These are phyloP conservation scores for Juglanconis juglandina DNA, from an alignment of 2,329 filamentous ascomycete species.

Conservation along the genomic window DNA sequence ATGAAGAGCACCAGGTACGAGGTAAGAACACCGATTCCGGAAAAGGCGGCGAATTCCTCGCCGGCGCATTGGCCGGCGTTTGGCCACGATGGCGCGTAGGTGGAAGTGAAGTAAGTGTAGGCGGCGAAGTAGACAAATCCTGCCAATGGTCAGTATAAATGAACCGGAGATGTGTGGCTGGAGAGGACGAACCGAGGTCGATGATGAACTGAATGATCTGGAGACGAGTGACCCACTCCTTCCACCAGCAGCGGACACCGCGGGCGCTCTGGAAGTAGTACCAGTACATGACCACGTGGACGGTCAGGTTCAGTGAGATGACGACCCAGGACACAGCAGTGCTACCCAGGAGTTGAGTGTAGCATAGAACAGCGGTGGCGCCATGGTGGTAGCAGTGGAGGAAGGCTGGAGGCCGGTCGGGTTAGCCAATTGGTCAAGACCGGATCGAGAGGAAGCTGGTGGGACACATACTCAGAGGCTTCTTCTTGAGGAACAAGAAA, in stretches of 20 bases:
- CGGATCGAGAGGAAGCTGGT: conserved; percentile 1
- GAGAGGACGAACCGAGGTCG: conserved; percentile 70
- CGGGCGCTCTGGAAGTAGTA: conserved; percentile 99
- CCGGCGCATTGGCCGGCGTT: conserved; percentile 84
- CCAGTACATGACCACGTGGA: conserved; percentile 99
- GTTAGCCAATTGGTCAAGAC: conserved; percentile 28
- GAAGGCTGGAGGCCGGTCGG: conserved; percentile 59
- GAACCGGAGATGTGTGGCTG: not conserved
- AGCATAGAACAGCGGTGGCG: conserved; percentile 94
- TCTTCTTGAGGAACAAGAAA: conserved; percentile 99
- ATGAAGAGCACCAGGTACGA: conserved; percentile 98
- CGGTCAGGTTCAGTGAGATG: conserved; percentile 86
- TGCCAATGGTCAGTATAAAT: conserved; percentile 32
- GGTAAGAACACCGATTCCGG: conserved; percentile 86
- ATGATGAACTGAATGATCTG: conserved; percentile 98
- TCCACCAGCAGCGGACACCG: conserved; percentile 97
- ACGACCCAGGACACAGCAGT: conserved; percentile 94
- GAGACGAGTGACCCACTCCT: conserved; percentile 97
- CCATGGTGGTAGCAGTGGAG: conserved; percentile 99
- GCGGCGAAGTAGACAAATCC: conserved; percentile 98
- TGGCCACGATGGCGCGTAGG: conserved; percentile 82
- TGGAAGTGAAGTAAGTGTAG: conserved; percentile 96
- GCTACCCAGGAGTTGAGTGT: conserved; percentile 89
- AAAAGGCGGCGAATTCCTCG: conserved; percentile 93
- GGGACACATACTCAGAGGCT: conserved; percentile 71